Evolutionary conservation across 2,329 filamentous ascomycete species (phyloP).

Genomic region (Microdochium bolleyi): DNA sequence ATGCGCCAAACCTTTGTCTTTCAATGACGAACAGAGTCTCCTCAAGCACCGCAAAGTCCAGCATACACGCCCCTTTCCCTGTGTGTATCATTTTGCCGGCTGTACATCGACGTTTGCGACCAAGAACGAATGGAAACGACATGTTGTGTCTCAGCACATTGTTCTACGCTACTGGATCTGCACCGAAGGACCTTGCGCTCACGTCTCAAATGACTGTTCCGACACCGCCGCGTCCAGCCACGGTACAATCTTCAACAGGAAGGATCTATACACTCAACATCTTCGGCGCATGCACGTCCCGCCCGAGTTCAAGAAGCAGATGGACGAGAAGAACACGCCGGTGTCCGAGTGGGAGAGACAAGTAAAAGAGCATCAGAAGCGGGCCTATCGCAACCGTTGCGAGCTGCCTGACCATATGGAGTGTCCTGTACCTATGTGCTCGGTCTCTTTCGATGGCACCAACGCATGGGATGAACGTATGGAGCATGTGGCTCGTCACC

Average conservation of each 20-base stretch:
- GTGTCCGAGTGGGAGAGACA: conserved; percentile 38
- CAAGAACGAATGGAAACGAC: conserved; percentile 96
- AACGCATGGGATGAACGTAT: conserved; percentile 73
- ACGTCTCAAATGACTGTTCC: conserved; percentile 14
- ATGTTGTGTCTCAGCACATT: conserved; percentile 74
- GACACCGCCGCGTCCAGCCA: conserved; percentile 27
- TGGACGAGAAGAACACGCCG: conserved; percentile 23
- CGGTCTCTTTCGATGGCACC: conserved; percentile 46
- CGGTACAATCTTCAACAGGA: conserved; percentile 73
- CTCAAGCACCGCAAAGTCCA: conserved; percentile 41
- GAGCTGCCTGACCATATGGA: conserved; percentile 48
- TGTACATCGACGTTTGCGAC: conserved; percentile 65
- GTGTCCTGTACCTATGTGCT: conserved; percentile 59
- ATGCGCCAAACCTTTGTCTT: conserved; percentile 25
- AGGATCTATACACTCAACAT: conserved; percentile 87
- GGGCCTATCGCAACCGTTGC: conserved; percentile 55
- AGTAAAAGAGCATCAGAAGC: conserved; percentile 46
- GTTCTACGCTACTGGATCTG: conserved; percentile 70
- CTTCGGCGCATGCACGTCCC: conserved; percentile 76
- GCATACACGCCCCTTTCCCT: conserved; percentile 60
- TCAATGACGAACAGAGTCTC: conserved; percentile 35
- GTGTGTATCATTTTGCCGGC: conserved; percentile 71
- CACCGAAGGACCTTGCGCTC: conserved; percentile 49
- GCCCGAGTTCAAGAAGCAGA: conserved; percentile 27
- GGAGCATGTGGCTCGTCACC: conserved; percentile 80